These are phyloP conservation scores for Didymella exigua DNA, from an alignment of 2,329 filamentous ascomycete species.

Conservation along the genomic window DNA sequence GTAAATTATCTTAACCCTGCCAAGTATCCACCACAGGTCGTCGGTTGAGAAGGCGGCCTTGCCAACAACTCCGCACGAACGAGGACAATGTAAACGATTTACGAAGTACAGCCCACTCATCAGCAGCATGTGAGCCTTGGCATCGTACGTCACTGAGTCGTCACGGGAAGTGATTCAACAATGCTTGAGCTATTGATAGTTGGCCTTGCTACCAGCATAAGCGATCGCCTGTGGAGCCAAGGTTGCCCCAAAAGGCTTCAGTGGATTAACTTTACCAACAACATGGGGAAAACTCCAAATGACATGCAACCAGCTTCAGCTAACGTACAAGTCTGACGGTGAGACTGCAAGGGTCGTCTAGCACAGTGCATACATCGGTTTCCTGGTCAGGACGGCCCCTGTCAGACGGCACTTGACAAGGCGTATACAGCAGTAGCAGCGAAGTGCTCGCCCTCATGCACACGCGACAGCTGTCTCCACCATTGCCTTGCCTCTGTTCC, in stretches of 20 bases:
- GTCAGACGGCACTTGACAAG: not conserved
- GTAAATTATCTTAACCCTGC: not conserved
- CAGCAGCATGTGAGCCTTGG: constrained; percentile 13
- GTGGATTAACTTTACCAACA: not conserved
- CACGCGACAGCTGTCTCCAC: not conserved
- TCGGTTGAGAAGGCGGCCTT: not conserved
- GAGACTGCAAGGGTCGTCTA: not conserved
- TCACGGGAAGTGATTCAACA: not conserved
- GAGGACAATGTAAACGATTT: constrained; percentile 1
- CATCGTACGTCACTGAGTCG: not conserved
- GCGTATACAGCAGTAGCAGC: not conserved
- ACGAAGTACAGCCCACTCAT: constrained; percentile 1
- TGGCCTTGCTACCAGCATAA: constrained; percentile 5
- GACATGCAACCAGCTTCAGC: not conserved
- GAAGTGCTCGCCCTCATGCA: not conserved
- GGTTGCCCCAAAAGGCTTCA: constrained; percentile 2
- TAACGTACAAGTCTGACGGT: not conserved
- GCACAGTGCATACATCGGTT: not conserved
- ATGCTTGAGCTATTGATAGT: constrained; percentile 7
- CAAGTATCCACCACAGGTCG: not conserved
- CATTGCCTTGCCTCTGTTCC: not conserved
- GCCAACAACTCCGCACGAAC: not conserved
- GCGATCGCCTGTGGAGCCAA: not conserved
- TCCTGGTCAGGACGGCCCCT: not conserved
- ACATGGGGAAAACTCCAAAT: not conserved